A percentile compares a stretch with the other conserved stretches of the same genome.
Conservation (phyloP, 2,329 filamentous ascomycete species). For the Monilinia fructigena region DNA sequence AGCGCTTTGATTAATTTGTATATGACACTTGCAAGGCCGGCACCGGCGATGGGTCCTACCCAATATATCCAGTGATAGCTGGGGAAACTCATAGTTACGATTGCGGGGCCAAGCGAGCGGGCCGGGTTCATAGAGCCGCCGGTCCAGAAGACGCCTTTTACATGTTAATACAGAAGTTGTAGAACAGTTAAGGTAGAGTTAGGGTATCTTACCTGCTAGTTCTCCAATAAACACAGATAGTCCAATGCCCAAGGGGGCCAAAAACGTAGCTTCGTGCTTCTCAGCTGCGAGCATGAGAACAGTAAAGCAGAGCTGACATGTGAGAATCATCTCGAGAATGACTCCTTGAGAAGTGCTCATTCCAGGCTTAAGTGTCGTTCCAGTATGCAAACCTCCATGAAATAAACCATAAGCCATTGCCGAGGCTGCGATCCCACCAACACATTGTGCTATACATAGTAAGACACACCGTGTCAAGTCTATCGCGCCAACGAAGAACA, state of each 20-base stretch:
- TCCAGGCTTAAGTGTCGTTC: conserved; percentile 44
- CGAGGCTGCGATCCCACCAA: conserved; percentile 43
- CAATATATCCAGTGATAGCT: conserved; percentile 51
- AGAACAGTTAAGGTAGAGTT: neutral
- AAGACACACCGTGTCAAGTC: conserved; percentile 38
- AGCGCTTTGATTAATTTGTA: conserved; percentile 53
- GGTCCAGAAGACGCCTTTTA: conserved; percentile 47
- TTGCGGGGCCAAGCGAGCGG: conserved; percentile 48
- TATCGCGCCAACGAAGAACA: conserved; percentile 43
- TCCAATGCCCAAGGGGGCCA: conserved; percentile 50
- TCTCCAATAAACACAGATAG: conserved; percentile 48
- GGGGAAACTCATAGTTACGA: conserved; percentile 45
- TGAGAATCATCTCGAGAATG: conserved; percentile 51
- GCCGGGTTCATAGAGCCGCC: conserved; percentile 50
- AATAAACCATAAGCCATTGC: conserved; percentile 47
- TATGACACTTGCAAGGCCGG: conserved; percentile 49
- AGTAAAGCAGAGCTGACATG: conserved; percentile 49
- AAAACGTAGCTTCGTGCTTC: conserved; percentile 49
- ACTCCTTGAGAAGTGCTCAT: conserved; percentile 48
- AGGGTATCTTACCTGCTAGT: conserved; percentile 37
- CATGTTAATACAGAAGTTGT: neutral
- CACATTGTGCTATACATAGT: conserved; percentile 40
- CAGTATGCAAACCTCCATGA: conserved; percentile 46
- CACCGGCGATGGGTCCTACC: conserved; percentile 51
- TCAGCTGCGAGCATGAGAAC: conserved; percentile 54